A percentile compares a stretch with the other conserved stretches of the same genome.
Conservation (phyloP, 169 alveolate species). For the Cryptosporidium meleagridis region DNA sequence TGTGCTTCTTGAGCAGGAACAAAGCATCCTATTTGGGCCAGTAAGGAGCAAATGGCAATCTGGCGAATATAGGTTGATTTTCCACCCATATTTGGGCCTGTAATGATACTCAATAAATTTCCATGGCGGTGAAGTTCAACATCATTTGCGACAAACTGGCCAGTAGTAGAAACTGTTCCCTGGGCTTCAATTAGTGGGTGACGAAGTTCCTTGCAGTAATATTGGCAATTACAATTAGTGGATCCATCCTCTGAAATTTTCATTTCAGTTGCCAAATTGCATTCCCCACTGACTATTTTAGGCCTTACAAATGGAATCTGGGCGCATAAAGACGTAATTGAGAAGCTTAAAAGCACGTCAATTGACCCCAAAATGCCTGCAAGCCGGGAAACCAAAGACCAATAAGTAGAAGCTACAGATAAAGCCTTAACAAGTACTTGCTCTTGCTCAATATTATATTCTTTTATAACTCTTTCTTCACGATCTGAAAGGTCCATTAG, state of each 20-base stretch:
- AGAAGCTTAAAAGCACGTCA: slow-evolving; percentile 94
- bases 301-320: slow-evolving; percentile 91
- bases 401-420: slow-evolving; percentile 94
- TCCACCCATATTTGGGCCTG: slow-evolving; percentile 99
- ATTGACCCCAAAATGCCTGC: slow-evolving; percentile 89
- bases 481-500: slow-evolving; percentile 84
- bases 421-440: slow-evolving; percentile 90
- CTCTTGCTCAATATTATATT: slow-evolving; percentile 85
- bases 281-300: slow-evolving; percentile 77
- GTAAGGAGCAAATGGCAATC: slow-evolving; percentile 87
- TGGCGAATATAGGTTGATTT: slow-evolving; percentile 95
- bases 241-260: slow-evolving; percentile 71
- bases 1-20: slow-evolving; percentile 93
- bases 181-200: slow-evolving; percentile 88
- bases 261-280: neutral
- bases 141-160: slow-evolving; percentile 89
- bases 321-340: slow-evolving; percentile 89
- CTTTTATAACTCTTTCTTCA: slow-evolving; percentile 81
- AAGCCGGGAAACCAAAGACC: slow-evolving; percentile 92
- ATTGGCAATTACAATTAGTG: slow-evolving; percentile 36
- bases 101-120: slow-evolving; percentile 90
- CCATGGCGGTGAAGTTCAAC: slow-evolving; percentile 82
- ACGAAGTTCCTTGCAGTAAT: slow-evolving; percentile 81
- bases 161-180: slow-evolving; percentile 75
- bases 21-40: slow-evolving; percentile 95